Evolutionary conservation across 2,329 filamentous ascomycete species (phyloP).

Genomic region (Aurifilum marmelostoma): DNA sequence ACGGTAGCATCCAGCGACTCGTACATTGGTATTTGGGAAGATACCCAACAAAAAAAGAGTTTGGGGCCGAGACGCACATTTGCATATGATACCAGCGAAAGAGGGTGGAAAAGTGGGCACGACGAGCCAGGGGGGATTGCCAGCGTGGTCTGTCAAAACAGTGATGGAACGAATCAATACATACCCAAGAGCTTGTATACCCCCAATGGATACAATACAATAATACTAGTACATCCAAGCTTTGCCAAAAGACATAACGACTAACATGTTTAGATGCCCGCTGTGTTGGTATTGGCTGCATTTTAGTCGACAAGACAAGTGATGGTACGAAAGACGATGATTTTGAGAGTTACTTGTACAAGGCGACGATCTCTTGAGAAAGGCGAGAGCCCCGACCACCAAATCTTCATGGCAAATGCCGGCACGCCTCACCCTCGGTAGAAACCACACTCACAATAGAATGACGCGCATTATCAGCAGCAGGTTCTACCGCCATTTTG

Average conservation of each 20-base stretch:
- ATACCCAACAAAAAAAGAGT: neutral
- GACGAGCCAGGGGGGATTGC: neutral
- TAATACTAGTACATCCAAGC: neutral
- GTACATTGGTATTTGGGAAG: neutral
- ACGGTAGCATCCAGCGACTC: constrained; percentile 6
- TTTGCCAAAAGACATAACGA: neutral
- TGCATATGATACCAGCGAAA: constrained; percentile 28
- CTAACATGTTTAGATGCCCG: neutral
- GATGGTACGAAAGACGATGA: too few relatives aligned
- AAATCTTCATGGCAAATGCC: too few relatives aligned
- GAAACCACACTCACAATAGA: too few relatives aligned
- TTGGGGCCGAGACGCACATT: constrained; percentile 11
- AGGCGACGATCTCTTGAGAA: too few relatives aligned
- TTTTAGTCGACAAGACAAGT: too few relatives aligned
- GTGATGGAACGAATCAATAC: neutral
- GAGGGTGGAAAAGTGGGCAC: neutral
- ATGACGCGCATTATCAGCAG: neutral
- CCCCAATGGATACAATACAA: constrained; percentile 2
- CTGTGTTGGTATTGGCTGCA: too few relatives aligned
- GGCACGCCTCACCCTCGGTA: too few relatives aligned
- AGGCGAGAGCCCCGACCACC: too few relatives aligned
- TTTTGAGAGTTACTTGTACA: too few relatives aligned
- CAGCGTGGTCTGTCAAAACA: neutral
- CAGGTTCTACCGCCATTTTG: constrained; percentile 1
- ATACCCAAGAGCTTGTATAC: constrained; percentile 9